Evolutionary conservation across 2,329 filamentous ascomycete genomes (phyloP).

Genomic region (Fusarium goolgardi): DNA sequence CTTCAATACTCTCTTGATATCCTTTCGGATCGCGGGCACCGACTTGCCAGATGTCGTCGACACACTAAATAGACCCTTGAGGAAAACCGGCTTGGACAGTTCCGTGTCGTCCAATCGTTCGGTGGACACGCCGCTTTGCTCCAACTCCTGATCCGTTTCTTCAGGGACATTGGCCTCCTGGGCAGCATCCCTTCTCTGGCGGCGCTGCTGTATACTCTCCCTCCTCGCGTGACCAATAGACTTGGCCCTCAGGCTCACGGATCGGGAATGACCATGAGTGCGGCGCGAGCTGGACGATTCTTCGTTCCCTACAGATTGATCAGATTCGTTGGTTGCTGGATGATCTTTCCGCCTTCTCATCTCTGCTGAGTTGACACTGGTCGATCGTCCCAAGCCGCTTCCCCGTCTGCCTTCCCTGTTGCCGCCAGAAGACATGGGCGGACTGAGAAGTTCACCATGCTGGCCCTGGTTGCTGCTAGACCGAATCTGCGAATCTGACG

Average conservation of each 20-base stretch:
- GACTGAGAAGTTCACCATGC: conserved; percentile 81
- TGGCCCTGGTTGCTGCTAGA: conserved; percentile 75
- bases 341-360: conserved; percentile 78
- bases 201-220: conserved; percentile 91
- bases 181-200: conserved; percentile 77
- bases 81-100: conserved; percentile 90
- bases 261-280: conserved; percentile 64
- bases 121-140: conserved; percentile 69
- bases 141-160: conserved; percentile 86
- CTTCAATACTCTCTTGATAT: conserved; percentile 90
- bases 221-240: conserved; percentile 89
- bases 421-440: conserved; percentile 72
- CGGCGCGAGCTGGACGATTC: conserved; percentile 64
- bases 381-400: conserved; percentile 79
- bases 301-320: conserved; percentile 73
- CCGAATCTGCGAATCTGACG: conserved; percentile 59
- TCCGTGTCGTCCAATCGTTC: conserved; percentile 76
- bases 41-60: conserved; percentile 96
- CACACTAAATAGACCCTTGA: conserved; percentile 97
- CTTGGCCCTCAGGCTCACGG: conserved; percentile 79
- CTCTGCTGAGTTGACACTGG: conserved; percentile 91
- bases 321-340: conserved; percentile 81
- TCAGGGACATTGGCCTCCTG: conserved; percentile 85
- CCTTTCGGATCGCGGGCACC: conserved; percentile 83
- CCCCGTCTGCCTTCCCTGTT: conserved; percentile 69